Evolutionary conservation across 2,329 filamentous ascomycete species (phyloP).

Genomic region (Colletotrichum sp.): DNA sequence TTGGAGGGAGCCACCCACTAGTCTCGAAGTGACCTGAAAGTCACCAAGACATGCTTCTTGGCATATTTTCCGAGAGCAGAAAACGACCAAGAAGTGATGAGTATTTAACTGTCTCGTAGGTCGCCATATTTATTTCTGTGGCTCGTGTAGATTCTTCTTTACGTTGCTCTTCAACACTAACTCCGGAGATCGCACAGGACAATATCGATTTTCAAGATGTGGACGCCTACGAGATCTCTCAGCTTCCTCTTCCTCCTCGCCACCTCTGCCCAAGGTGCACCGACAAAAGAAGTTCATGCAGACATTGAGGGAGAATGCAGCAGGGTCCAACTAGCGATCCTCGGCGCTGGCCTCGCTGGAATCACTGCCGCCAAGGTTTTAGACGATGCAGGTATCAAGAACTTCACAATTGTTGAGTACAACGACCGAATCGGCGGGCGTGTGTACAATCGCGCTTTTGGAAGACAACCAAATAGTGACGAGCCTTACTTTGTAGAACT

Average conservation of each 20-base stretch:
- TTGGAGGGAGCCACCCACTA: background rate
- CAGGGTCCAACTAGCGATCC: slow-evolving; percentile 44
- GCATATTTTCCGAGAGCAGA: background rate
- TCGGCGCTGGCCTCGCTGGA: slow-evolving; percentile 66
- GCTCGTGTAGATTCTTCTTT: background rate
- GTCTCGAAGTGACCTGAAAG: background rate
- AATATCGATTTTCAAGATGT: background rate
- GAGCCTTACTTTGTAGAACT: slow-evolving; percentile 65
- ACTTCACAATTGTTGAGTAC: slow-evolving; percentile 71
- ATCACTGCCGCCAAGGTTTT: slow-evolving; percentile 70
- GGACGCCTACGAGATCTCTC: background rate
- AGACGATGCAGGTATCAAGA: slow-evolving; percentile 62
- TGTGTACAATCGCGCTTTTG: slow-evolving; percentile 62
- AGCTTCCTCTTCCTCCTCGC: background rate
- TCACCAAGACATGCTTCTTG: background rate
- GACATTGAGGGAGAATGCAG: slow-evolving; percentile 23
- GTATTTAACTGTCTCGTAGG: background rate
- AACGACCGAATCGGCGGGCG: slow-evolving; percentile 68
- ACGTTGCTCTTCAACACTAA: background rate
- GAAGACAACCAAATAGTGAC: slow-evolving; percentile 47
- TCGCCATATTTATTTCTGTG: background rate
- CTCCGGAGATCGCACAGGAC: background rate
- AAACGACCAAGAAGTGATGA: background rate
- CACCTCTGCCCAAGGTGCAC: background rate
- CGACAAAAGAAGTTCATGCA: background rate